Evolutionary conservation across 345 rosid species (phyloP), one percentile per base, ranked within the genome.

Genomic region (Eucalyptus sp.): DNA sequence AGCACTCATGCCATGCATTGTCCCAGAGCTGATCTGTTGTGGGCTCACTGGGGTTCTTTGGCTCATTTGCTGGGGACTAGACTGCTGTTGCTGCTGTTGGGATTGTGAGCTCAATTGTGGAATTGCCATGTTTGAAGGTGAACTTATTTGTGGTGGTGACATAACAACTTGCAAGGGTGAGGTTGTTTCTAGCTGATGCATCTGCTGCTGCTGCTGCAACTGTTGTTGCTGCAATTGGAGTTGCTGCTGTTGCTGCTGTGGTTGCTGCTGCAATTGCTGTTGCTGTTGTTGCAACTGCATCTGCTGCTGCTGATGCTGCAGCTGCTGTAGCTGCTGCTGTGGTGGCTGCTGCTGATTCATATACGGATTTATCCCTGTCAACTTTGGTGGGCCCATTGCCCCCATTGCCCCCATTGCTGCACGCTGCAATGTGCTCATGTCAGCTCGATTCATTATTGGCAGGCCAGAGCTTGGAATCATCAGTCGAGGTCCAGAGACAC

Each of bases 1-100:
- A 41, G 96, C 93, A 92, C 96, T 95, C 92, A 94, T 87, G 80
- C 94, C 94, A 88, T 96, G 99, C 89, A 96, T 93, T 22, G 96
- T 94, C 87, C 99, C 97, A 2, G 99, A 95, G 92, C 98, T 95
- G 87, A 96, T 51, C 94, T 95, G 97, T 60, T 87, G 92, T 15
- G 99, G 99, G 92, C 99, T 97, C 97, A 95, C 92, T 2, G 98
- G 97, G 89, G 97, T 96, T 87, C 98, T 93, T 58, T 96, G 99
- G 91, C 89, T 94, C 94, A 96, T 94, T 88, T 96, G 97, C 91
- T 97, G 99, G 31, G 98, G 99, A 90, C 98, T 96, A 87, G 94
- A 86, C 25, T 88, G 88, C 89, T 88, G 91, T 25, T 89, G 91
- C 87, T 56, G 92, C 88, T 94, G 96, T 88, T 95, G 97, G 56